Evolutionary conservation across 2,329 filamentous ascomycete genomes (phyloP).

Genomic region (Penicillium italicum): DNA sequence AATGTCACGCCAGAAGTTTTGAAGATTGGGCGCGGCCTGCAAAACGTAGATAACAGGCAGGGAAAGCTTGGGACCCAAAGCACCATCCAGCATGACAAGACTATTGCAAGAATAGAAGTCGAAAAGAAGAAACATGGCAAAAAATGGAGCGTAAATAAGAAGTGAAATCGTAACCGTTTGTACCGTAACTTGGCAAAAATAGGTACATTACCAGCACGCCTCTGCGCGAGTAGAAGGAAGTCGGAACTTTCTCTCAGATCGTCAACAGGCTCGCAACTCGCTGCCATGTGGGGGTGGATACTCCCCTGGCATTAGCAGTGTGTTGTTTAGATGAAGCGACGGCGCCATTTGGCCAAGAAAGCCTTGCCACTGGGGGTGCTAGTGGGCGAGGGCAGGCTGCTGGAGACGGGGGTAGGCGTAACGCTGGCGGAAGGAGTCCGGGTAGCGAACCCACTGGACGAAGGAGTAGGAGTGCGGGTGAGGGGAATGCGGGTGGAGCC

Average conservation of each 20-base stretch:
- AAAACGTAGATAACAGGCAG: not conserved
- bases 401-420: not conserved
- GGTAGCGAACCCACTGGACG: conserved; percentile 31
- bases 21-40: not conserved
- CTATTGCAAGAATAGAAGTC: conserved; percentile 7
- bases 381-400: conserved; percentile 2
- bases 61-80: not conserved
- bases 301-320: conserved; percentile 2
- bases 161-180: conserved; percentile 12
- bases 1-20: not conserved
- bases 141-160: conserved; percentile 15
- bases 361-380: conserved; percentile 28
- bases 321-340: conserved; percentile 21
- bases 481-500: conserved; percentile 17
- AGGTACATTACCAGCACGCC: conserved; percentile 29
- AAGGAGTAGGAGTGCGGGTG: conserved; percentile 6
- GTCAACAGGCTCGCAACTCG: conserved; percentile 10
- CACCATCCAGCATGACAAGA: not conserved
- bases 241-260: conserved; percentile 13
- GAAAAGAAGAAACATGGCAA: conserved; percentile 17
- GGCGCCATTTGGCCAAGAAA: conserved; percentile 27
- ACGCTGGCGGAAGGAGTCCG: conserved; percentile 18
- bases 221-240: conserved; percentile 18
- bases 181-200: conserved; percentile 16
- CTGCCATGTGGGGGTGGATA: not conserved